Conservation (phyloP, 2,329 filamentous ascomycete species). For the Teratosphaeriaceae sp. region DNA sequence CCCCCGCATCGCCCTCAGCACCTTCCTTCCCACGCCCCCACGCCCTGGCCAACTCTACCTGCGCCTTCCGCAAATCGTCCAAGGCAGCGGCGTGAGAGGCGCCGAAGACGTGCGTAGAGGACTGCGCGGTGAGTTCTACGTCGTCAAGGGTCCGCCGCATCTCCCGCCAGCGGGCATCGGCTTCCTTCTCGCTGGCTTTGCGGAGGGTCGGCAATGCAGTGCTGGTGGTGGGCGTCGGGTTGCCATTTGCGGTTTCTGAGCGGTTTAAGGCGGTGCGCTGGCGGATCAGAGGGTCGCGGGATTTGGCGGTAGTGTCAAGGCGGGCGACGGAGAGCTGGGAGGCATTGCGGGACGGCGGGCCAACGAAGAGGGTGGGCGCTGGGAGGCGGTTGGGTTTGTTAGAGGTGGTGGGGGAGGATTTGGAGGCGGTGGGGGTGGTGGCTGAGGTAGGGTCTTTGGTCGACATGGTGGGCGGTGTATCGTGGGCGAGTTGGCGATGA, state of each 20-base stretch:
- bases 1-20: conserved; percentile 26
- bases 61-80: conserved; percentile 71
- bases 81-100: conserved; percentile 74
- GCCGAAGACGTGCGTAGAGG: conserved; percentile 78
- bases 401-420: conserved; percentile 25
- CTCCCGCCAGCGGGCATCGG: conserved; percentile 79
- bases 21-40: conserved; percentile 81
- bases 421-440: conserved; percentile 3
- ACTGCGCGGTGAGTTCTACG: conserved; percentile 79
- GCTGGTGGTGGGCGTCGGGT: conserved; percentile 2
- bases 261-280: conserved; percentile 16
- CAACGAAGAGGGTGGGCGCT: conserved; percentile 73
- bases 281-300: conserved; percentile 17
- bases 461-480: not conserved
- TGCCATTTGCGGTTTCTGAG: conserved; percentile 8
- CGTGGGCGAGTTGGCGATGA: too few species aligned
- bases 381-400: conserved; percentile 50
- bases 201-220: conserved; percentile 10
- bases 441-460: not conserved
- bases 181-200: conserved; percentile 39
- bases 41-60: conserved; percentile 87
- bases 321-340: conserved; percentile 43
- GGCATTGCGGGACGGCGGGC: conserved; percentile 69
- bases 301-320: conserved; percentile 9
- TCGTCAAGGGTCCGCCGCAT: conserved; percentile 95